Evolutionary conservation across 305 asterid genomes (phyloP).

Genomic region (Solanum hybrid): DNA sequence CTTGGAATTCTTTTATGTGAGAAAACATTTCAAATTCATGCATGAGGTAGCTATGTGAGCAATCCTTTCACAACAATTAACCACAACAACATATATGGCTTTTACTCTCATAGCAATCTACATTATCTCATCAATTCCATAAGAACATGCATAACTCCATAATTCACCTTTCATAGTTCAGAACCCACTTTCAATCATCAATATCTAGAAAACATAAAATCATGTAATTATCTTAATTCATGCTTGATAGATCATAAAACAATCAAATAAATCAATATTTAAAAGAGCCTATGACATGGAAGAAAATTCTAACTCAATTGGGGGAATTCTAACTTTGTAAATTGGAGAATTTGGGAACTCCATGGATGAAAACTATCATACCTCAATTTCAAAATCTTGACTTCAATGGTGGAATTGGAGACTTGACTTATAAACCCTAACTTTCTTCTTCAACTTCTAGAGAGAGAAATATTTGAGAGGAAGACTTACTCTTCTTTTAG

Average conservation of each 20-base stretch:
- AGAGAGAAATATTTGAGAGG: neutral
- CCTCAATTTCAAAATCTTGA: neutral
- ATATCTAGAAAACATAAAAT: no score
- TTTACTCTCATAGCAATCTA: no score
- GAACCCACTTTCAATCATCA: no score
- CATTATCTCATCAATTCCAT: no score
- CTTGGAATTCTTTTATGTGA: neutral
- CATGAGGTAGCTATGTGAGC: neutral
- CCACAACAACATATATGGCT: neutral
- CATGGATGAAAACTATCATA: neutral
- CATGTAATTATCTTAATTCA: no score
- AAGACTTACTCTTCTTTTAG: neutral
- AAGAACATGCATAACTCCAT: no score
- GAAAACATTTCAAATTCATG: neutral
- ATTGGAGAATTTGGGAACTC: neutral
- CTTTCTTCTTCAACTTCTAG: neutral
- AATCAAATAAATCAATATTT: no score
- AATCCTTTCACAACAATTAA: neutral
- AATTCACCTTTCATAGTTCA: no score
- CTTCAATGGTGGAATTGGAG: neutral
- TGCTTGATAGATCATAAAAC: no score
- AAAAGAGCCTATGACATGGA: neutral
- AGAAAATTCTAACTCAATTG: neutral
- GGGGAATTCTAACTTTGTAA: neutral
- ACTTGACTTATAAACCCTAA: neutral